Evolutionary conservation across 129 eudicot species (phyloP), one percentile per base, ranked within the genome.

Genomic region (Cynara cardunculus): DNA sequence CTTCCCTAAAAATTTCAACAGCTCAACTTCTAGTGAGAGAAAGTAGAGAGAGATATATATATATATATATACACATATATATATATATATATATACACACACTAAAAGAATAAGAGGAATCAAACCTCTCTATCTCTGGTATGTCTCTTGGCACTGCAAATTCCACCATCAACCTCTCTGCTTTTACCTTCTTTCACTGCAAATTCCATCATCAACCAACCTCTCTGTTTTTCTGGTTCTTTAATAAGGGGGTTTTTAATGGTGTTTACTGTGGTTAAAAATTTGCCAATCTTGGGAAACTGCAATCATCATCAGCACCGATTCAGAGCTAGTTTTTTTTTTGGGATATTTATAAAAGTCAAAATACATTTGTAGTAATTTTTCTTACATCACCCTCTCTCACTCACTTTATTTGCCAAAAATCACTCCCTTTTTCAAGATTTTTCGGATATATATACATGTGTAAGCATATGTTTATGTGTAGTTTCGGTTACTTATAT

Each of bases 261-360:
- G 82, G 76, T 79, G 19, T 80, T 80, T 39, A 26, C 28, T 49
- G 37, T 49, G 13, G 71, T 75, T 68, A 34, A 59, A 13, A 56
- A 6, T n/a, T 82, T 76, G 71, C 30, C 83, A 75, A 73, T 83
- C 77, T 84, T 83, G 81, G 84, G 78, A 83, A 87, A 73, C 68
- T 56, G 82, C 49, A 69, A 59, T 25, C 16, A 44, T 74, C 75
- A 81, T 74, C 80, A 68, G 37, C 75, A 81, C 59, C 74, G 44
- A 30, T 66, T 81, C 68, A 44, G 75, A 81, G 59, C 62, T 59
- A n/a, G n/a, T n/a, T 80, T 30, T 69, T 16, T 18, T 4, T 30
- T 70, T 13, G 31, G 66, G 80, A 66, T 35, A 28, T 66, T 44
- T 61, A 69, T 35, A 53, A 3, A 49, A 82, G 86, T 71, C 21